Percentiles rank a stretch among this genome's conserved stretches.
These are phyloP conservation scores for Vanrija sp. DNA, from an alignment of 1,284 basidiomycete species.

Conservation along the genomic window DNA sequence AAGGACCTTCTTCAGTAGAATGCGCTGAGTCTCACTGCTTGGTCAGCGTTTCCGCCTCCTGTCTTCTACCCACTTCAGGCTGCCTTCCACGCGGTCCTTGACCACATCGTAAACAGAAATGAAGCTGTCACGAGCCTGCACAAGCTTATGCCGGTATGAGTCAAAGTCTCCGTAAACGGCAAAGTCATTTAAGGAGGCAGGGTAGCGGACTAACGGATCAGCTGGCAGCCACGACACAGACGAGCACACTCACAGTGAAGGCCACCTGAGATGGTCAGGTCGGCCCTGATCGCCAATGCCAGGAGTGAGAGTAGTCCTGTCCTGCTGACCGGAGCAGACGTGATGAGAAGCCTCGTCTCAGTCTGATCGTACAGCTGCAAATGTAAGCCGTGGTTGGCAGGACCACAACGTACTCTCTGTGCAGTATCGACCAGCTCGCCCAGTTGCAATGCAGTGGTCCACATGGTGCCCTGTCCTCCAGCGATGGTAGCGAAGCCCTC, in stretches of 20 bases:
- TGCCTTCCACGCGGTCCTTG: constrained; percentile 82
- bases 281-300: constrained; percentile 84
- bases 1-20: constrained; percentile 84
- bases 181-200: constrained; percentile 95
- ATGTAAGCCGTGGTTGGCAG: background rate
- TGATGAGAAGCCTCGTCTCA: constrained; percentile 90
- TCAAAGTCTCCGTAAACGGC: constrained; percentile 87
- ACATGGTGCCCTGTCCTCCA: constrained; percentile 96
- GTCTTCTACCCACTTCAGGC: constrained; percentile 63
- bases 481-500: constrained; percentile 93
- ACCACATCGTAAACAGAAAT: constrained; percentile 92
- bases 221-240: background rate
- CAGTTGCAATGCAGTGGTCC: constrained; percentile 95
- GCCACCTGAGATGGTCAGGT: constrained; percentile 89
- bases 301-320: constrained; percentile 91
- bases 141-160: constrained; percentile 77
- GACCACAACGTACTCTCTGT: constrained; percentile 63
- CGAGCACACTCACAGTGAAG: constrained; percentile 62
- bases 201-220: constrained; percentile 67
- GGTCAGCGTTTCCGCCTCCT: background rate
- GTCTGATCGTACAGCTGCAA: constrained; percentile 67
- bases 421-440: constrained; percentile 97
- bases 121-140: constrained; percentile 74
- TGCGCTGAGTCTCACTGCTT: constrained; percentile 69
- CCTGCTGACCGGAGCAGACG: constrained; percentile 86